Evolutionary conservation across 1,139 yeast genomes (phyloP), one percentile per base, ranked within the genome.

Genomic region (Komagataea norvegica): DNA sequence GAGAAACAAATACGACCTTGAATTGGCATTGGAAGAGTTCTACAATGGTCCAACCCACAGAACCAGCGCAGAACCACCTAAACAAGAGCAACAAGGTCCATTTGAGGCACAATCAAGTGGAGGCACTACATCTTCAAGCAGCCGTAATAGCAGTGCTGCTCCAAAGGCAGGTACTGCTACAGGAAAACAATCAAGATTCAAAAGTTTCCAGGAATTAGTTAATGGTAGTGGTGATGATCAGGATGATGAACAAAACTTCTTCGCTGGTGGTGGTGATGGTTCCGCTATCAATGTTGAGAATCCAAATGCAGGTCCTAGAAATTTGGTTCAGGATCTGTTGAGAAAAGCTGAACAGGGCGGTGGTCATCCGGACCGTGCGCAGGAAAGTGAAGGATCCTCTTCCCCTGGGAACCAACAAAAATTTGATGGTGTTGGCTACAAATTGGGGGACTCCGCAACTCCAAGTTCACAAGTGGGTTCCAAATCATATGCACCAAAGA

Each of bases 201-300:
- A 53, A 67, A 68, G 79, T 8, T 73, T 78, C 42, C 62, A 73
- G 40, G 81, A 78, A 47, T 65, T 81, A 55, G 67, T 69, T 11
- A 57, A 58, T 36, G 57, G 52, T 17, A 55, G 57, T 9, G 62
- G 56, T 39, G 52, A 54, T 27, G 76, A 70, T 18, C 80, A 74
- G 29, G 85, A 79, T 38, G 85, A 76, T 41, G 77, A 79, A 36
- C 75, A 79, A 14, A 74, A 80, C 48, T 79, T 87, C 48, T 77
- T 85, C 59, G 94, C 91, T 52, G 91, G 97, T 4, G 96, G 96
- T 17, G 98, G 96, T 39, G 96, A 89, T 58, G 89, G 89, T 54
- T 86, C 96, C 2, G 97, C 84, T 1, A 68, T 91, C 48, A 95
- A 91, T 49, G 96, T 91, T 10, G 95, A 93, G 56, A 89, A 89